Evolutionary conservation across 192 early-diverging fungal genomes (phyloP).

Genomic region (Coemansia sp.): DNA sequence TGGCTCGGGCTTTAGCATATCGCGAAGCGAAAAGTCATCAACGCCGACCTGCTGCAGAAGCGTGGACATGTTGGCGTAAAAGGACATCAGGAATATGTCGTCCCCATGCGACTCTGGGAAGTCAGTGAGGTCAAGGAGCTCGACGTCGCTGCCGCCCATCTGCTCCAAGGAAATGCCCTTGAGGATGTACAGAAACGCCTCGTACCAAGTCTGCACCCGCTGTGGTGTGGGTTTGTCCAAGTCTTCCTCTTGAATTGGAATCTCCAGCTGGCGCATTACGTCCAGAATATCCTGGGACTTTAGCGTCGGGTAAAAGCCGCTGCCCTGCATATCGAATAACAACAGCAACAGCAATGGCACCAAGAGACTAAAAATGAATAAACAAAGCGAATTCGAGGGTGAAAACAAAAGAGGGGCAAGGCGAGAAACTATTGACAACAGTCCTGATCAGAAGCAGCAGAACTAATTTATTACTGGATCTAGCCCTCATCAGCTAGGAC

Average conservation of each 20-base stretch:
- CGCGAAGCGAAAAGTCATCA: conserved; percentile 71
- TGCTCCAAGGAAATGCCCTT: conserved; percentile 63
- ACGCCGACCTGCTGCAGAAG: conserved; percentile 72
- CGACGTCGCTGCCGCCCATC: conserved; percentile 32
- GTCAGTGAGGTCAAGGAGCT: conserved; percentile 39
- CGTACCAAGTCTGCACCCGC: conserved; percentile 69
- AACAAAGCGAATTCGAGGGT: neutral
- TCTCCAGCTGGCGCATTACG: conserved; percentile 74
- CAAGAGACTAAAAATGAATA: conserved; percentile 1
- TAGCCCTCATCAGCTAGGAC: neutral
- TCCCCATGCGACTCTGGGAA: conserved; percentile 65
- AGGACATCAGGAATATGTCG: conserved; percentile 61
- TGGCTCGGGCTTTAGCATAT: conserved; percentile 77
- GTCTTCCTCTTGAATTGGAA: conserved; percentile 71
- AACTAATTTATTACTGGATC: neutral
- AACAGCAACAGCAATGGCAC: too few relatives aligned
- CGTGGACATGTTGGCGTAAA: conserved; percentile 63
- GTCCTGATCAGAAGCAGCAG: neutral
- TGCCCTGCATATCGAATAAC: conserved; percentile 21
- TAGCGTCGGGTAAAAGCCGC: conserved; percentile 65
- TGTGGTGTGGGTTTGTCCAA: conserved; percentile 66
- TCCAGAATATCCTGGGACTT: conserved; percentile 70
- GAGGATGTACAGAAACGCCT: conserved; percentile 67
- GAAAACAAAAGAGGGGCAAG: neutral
- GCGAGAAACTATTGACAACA: neutral